A percentile compares a stretch with the other conserved stretches of the same genome.
These are phyloP conservation scores for Cercophora scortea DNA, from an alignment of 495 filamentous ascomycete species.

Conservation along the genomic window DNA sequence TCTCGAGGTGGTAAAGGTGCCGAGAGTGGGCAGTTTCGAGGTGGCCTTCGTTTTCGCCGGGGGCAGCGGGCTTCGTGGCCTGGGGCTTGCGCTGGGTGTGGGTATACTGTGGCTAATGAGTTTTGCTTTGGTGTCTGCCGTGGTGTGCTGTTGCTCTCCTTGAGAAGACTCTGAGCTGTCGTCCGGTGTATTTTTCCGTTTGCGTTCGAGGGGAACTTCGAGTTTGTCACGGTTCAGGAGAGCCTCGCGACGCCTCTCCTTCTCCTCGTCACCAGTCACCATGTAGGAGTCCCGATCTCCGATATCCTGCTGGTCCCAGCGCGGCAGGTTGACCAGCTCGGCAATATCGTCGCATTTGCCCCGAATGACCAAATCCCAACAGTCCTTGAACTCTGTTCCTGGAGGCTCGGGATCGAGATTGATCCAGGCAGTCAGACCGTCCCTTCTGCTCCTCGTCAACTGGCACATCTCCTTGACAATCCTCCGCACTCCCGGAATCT, in stretches of 20 bases:
- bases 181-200: slow-evolving; percentile 17
- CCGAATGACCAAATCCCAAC: slow-evolving; percentile 83
- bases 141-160: slow-evolving; percentile 13
- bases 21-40: too few species aligned
- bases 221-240: slow-evolving; percentile 26
- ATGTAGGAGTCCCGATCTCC: slow-evolving; percentile 28
- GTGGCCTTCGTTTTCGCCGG: slow-evolving; percentile 11
- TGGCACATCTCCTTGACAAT: slow-evolving; percentile 87
- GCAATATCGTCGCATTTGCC: slow-evolving; percentile 88
- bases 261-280: slow-evolving; percentile 30
- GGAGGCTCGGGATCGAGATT: slow-evolving; percentile 77
- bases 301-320: slow-evolving; percentile 60
- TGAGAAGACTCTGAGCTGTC: slow-evolving; percentile 6
- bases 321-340: slow-evolving; percentile 59
- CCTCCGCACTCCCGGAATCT: slow-evolving; percentile 84
- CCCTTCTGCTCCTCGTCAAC: slow-evolving; percentile 65
- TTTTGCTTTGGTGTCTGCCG: slow-evolving; percentile 9
- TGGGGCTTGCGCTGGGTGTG: slow-evolving; percentile 56
- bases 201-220: slow-evolving; percentile 29
- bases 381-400: slow-evolving; percentile 78
- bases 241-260: slow-evolving; percentile 24
- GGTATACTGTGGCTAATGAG: slow-evolving; percentile 42
- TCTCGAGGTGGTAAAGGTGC: too few species aligned
- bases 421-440: slow-evolving; percentile 92
- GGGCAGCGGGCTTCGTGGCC: slow-evolving; percentile 41